phyloP scores from a whole-genome alignment of 306 rosid genomes.

The Cercis canadensis region DNA sequence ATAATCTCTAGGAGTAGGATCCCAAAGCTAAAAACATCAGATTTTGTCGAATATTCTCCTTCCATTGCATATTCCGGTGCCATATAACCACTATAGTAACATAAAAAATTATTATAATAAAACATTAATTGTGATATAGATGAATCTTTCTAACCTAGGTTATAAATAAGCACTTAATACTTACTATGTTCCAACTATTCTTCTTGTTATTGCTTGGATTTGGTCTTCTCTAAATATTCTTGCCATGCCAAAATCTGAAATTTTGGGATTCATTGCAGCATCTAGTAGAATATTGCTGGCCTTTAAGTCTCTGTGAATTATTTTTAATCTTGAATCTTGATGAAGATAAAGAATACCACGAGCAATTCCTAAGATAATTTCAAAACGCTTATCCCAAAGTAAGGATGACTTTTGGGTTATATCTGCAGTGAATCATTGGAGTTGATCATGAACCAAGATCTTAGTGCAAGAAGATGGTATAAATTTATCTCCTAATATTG shows the following conservation, averaged over 20 bases:
- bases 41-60: constrained; percentile 49
- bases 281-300: constrained; percentile 52
- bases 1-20: constrained; percentile 46
- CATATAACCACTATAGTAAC: constrained; percentile 45
- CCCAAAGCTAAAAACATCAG: constrained; percentile 54
- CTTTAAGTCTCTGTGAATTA: constrained; percentile 52
- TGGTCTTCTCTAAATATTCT: constrained; percentile 46
- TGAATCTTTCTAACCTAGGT: not conserved
- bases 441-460: too few species aligned
- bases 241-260: constrained; percentile 59
- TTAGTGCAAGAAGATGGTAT: too few species aligned
- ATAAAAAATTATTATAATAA: not conserved
- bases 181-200: constrained; percentile 58
- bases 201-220: constrained; percentile 41
- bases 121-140: not conserved
- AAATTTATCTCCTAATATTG: not conserved
- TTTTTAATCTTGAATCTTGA: constrained; percentile 53
- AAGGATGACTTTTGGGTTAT: constrained; percentile 21
- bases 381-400: constrained; percentile 40
- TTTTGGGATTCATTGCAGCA: constrained; percentile 44
- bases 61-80: constrained; percentile 55
- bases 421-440: not conserved
- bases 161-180: not conserved
- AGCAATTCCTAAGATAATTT: constrained; percentile 44
- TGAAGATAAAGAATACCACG: constrained; percentile 52